Base-by-base conservation (phyloP, 129 eudicot species). In the Sambucus nigra region DNA sequence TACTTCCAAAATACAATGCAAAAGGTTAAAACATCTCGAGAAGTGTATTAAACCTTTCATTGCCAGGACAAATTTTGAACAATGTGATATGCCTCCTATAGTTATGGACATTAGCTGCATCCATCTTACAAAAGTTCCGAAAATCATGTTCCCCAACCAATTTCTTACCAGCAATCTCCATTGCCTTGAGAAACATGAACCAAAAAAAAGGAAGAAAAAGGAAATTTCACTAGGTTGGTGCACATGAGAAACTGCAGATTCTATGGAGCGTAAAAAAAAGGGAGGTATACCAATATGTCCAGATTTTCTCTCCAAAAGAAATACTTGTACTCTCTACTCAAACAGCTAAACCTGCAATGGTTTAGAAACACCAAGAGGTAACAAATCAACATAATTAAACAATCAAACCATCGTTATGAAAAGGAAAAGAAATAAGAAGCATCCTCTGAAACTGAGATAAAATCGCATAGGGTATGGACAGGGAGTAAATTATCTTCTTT, bases 121-220 rank as follows among this genome's bases (percentile, higher is more conserved):
- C 98, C 98, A 91, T 91, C 78, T 91, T 91, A 70, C 95, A 91
- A 59, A 91, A 91, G 60, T 85, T 91, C 55, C 98, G 72, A 66
- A 82, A 91, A 77, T 91, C 98, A 60, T 91, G 95, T 77, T 86
- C 98, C 28, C 98, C 98, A 5, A 82, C 41, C 31, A 86, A 74
- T 65, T 69, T 75, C 80, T 67, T 79, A 38, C 88, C 82, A 29
- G 98, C 94, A 64, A 31, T 59, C 76, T 91, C 81, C 95, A 91
- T 91, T 49, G 68, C 98, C 98, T 91, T 58, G 16, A 39, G 10
- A 68, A 61, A 59, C 22, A 72, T 31, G 40, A 21, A 57, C 40
- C 39, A 42, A 33, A 56, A 25, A 21, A 5, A n/a, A n/a, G 4
- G 35, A 31, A 18, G 23, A 60, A 48, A 50, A 5, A 54, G 28